Conservation (phyloP, 108 stramenopile species). For the Discostella stelligeroides region DNA sequence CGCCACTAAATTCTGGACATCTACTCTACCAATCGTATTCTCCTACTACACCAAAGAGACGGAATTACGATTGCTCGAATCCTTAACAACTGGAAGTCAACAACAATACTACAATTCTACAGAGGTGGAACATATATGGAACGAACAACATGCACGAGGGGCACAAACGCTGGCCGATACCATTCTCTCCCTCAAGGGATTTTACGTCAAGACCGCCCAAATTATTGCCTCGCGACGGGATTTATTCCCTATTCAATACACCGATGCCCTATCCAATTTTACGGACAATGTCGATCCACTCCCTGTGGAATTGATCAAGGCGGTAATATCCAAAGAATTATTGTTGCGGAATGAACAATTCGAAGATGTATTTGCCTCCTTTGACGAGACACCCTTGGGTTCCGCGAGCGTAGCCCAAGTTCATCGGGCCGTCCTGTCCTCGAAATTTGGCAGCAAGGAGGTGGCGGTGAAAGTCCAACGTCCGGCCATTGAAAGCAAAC, state of each 20-base stretch:
- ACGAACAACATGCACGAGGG: constrained; percentile 74
- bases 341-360: constrained; percentile 62
- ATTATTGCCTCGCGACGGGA: constrained; percentile 86
- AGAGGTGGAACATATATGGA: constrained; percentile 73
- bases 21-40: constrained; percentile 77
- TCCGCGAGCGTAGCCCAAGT: constrained; percentile 91
- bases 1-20: constrained; percentile 79
- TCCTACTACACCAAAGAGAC: constrained; percentile 76
- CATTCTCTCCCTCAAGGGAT: constrained; percentile 90
- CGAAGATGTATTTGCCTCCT: constrained; percentile 86
- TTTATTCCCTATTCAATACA: constrained; percentile 92
- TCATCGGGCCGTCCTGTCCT: constrained; percentile 85
- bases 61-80: constrained; percentile 64
- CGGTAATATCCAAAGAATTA: constrained; percentile 68
- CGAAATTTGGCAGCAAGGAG: constrained; percentile 77
- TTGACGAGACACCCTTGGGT: constrained; percentile 85
- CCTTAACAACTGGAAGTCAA: constrained; percentile 49
- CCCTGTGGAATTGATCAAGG: constrained; percentile 73
- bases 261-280: constrained; percentile 74
- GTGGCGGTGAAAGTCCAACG: constrained; percentile 97
- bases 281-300: constrained; percentile 93
- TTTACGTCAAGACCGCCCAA: constrained; percentile 96
- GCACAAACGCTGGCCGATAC: constrained; percentile 69
- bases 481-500: constrained; percentile 89
- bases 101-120: constrained; percentile 53